These are phyloP conservation scores for Xerocomellus intermedius DNA, from an alignment of 768 basidiomycete genomes.

Conservation along the genomic window DNA sequence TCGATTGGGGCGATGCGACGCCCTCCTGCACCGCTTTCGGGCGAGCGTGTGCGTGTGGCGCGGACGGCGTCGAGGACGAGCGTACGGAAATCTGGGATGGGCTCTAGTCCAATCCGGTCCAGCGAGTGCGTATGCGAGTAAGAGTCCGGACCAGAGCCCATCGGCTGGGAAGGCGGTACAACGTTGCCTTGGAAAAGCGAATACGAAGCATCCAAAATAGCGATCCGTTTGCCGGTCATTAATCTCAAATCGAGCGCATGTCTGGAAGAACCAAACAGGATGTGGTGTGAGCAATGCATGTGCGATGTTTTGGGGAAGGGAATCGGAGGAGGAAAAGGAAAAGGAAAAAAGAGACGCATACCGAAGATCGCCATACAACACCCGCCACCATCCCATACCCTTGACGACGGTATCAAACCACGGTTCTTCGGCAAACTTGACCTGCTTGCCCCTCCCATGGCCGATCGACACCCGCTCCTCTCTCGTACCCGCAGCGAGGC, in stretches of 20 bases:
- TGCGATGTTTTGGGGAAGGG: not conserved
- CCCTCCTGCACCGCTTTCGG: conserved; percentile 17
- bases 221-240: conserved; percentile 62
- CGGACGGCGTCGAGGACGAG: conserved; percentile 52
- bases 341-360: conserved; percentile 29
- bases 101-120: conserved; percentile 43
- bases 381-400: conserved; percentile 78
- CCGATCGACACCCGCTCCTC: conserved; percentile 12
- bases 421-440: conserved; percentile 18
- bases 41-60: conserved; percentile 19
- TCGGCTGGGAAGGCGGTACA: not conserved
- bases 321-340: conserved; percentile 6
- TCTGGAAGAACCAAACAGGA: conserved; percentile 33
- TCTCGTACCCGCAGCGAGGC: conserved; percentile 39
- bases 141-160: not conserved
- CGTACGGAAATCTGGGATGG: conserved; percentile 58
- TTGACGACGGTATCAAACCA: conserved; percentile 71
- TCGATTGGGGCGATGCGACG: conserved; percentile 53
- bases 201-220: conserved; percentile 72
- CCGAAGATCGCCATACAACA: conserved; percentile 69
- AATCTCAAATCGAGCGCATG: conserved; percentile 81
- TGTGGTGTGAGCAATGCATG: not conserved
- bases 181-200: conserved; percentile 42
- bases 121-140: not conserved
- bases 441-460: conserved; percentile 17